Evolutionary conservation across 768 basidiomycete species (phyloP), one percentile per base, ranked within the genome.

Genomic region (Amanita rubescens): DNA sequence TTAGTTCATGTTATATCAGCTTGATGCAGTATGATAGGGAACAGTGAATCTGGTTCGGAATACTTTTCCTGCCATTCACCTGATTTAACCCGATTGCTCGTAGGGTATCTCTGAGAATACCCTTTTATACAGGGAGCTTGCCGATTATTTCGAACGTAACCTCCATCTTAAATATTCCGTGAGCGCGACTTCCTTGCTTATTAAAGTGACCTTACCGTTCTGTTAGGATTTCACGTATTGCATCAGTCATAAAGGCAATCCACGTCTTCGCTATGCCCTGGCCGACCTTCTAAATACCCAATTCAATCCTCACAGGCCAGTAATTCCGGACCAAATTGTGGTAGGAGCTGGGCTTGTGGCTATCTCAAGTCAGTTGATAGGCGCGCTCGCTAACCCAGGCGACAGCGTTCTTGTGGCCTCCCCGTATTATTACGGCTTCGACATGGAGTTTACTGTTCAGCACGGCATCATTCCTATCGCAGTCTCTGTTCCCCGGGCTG

Each of bases 341-440:
- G 20, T 58, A 8, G 59, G 58, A 8, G 24, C 42, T 11, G 62
- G 62, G 14, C 51, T 62, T 25, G 48, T 54, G 12, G 22, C 62
- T 4, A 15, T 60, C 6, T 27, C 58, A 8, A 27, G 43, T 5
- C 56, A 59, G 15, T 42, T 62, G n/a, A 45, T 43, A 5, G 47
- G 58, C 10, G 51, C 58, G 0, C 22, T 62, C 9, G 47, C 57
- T 17, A 57, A 62, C 39, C 56, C 47, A 19, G 58, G 56, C 30
- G 53, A 59, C 20, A 59, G 58, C 11, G 45, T 59, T 17, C 57
- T 62, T 15, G 37, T 62, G 17, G 58, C 55, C 0, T 27, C 54
- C 4, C 62, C 62, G 1, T 62, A 62, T 42, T 62, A 59, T 45
- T 43, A 55, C 25, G 62, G 59, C n/a, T 62, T 60, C 37, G 59